A percentile compares a stretch with the other conserved stretches of the same genome.
Conservation (phyloP, 352 stramenopile genomes). For the Pythium guiyangense region DNA sequence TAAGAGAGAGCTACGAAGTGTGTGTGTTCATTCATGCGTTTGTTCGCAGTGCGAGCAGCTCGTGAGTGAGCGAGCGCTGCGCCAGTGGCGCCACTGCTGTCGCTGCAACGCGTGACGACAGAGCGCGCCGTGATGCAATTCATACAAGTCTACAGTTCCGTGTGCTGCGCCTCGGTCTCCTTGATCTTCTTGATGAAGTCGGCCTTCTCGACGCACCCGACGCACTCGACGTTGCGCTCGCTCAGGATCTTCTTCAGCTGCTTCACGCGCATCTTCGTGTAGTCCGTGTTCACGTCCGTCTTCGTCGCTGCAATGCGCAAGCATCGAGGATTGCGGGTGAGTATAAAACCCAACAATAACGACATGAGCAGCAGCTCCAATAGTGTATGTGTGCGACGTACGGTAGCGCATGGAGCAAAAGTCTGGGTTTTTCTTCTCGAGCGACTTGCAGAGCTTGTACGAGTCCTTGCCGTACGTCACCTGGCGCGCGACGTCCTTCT, state of each 20-base stretch:
- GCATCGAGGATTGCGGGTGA: neutral
- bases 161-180: slow-evolving; percentile 82
- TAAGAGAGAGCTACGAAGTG: no score
- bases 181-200: slow-evolving; percentile 95
- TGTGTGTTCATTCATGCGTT: no score
- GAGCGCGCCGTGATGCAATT: no score
- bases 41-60: no score
- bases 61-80: neutral
- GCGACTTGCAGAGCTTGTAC: slow-evolving; percentile 90
- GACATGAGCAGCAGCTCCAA: neutral
- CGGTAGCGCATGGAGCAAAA: slow-evolving; percentile 93
- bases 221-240: slow-evolving; percentile 90
- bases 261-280: slow-evolving; percentile 94
- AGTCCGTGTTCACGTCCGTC: slow-evolving; percentile 92
- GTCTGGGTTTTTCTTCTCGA: slow-evolving; percentile 94
- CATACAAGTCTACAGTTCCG: slow-evolving; percentile 59
- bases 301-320: slow-evolving; percentile 72
- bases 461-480: slow-evolving; percentile 91
- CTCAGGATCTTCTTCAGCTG: slow-evolving; percentile 93
- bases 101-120: no score
- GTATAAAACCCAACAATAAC: neutral
- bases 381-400: slow-evolving; percentile 29
- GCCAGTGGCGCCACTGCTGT: neutral
- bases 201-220: slow-evolving; percentile 92
- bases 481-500: slow-evolving; percentile 91